Evolutionary conservation across 768 basidiomycete genomes (phyloP).

Genomic region (Fomitopsis pulvina): DNA sequence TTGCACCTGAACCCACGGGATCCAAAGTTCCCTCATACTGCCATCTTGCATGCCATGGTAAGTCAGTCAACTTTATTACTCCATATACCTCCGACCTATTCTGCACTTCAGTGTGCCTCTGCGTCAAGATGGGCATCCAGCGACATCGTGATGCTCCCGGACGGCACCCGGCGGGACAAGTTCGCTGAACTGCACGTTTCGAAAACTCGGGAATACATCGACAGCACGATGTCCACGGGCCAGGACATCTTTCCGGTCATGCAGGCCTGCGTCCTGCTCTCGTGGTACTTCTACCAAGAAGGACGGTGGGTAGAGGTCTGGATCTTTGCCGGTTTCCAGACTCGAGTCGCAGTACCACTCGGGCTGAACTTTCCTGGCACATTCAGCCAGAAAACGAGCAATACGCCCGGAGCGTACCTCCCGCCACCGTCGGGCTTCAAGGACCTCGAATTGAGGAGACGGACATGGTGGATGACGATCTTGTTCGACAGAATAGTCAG

Average conservation of each 20-base stretch:
- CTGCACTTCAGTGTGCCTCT: conserved; percentile 57
- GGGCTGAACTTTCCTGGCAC: conserved; percentile 85
- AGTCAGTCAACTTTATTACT: conserved; percentile 15
- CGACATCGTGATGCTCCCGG: conserved; percentile 56
- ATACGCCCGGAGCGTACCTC: conserved; percentile 73
- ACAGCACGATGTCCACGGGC: conserved; percentile 85
- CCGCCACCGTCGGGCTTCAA: conserved; percentile 70
- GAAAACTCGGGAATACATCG: conserved; percentile 84
- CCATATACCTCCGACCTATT: not conserved
- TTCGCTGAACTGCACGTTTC: conserved; percentile 85
- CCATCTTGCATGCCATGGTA: conserved; percentile 88
- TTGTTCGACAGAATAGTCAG: conserved; percentile 73
- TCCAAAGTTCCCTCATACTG: conserved; percentile 81
- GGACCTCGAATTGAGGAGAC: conserved; percentile 71
- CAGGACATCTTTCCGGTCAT: conserved; percentile 82
- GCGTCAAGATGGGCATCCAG: conserved; percentile 80
- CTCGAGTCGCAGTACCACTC: conserved; percentile 73
- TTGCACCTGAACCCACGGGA: conserved; percentile 77
- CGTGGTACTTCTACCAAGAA: conserved; percentile 90
- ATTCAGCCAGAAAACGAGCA: conserved; percentile 59
- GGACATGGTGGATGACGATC: conserved; percentile 91
- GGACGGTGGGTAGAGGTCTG: conserved; percentile 88
- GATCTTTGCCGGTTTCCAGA: conserved; percentile 86
- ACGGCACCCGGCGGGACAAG: conserved; percentile 73
- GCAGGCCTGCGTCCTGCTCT: conserved; percentile 80